Percentiles rank a stretch among this genome's conserved stretches.
Evolutionary conservation across 1,139 yeast species (phyloP).

Genomic region (Blastobotrys raffinosifermentans): DNA sequence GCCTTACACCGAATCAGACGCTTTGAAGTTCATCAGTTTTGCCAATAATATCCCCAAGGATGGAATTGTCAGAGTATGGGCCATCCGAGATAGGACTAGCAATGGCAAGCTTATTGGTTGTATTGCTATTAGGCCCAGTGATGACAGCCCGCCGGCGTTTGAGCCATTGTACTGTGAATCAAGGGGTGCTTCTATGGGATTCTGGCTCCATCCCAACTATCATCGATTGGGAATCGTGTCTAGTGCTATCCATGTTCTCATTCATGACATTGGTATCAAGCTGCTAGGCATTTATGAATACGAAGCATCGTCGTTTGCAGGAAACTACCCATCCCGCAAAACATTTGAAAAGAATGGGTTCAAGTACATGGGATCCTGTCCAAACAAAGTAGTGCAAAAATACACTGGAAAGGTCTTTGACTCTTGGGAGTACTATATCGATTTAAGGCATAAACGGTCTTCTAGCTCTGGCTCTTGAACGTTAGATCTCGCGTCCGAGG

Average conservation of each 20-base stretch:
- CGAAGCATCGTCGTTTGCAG: slow-evolving; percentile 17
- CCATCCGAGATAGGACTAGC: slow-evolving; percentile 14
- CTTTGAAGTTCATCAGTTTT: slow-evolving; percentile 8
- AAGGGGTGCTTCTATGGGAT: slow-evolving; percentile 17
- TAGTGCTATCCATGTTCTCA: slow-evolving; percentile 13
- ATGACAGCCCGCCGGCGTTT: slow-evolving; percentile 5
- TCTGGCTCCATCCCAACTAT: slow-evolving; percentile 19
- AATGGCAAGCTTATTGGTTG: slow-evolving; percentile 13
- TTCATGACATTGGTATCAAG: slow-evolving; percentile 16
- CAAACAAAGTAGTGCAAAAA: too few relatives aligned
- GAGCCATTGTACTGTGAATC: slow-evolving; percentile 5
- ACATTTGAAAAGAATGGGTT: slow-evolving; percentile 19
- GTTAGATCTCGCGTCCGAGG: too few relatives aligned
- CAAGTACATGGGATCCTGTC: too few relatives aligned
- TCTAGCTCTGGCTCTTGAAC: too few relatives aligned
- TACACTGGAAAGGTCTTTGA: too few relatives aligned
- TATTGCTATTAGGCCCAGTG: slow-evolving; percentile 14
- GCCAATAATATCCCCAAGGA: slow-evolving; percentile 1
- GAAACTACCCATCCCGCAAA: slow-evolving; percentile 18
- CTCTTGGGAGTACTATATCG: too few relatives aligned
- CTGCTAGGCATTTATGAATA: slow-evolving; percentile 12
- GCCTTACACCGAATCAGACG: slow-evolving; percentile 15
- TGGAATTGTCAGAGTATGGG: slow-evolving; percentile 11
- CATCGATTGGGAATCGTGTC: slow-evolving; percentile 19
- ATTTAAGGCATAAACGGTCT: too few relatives aligned